Conservation (phyloP, 441 rosid species). For the Croton laevigatus region DNA sequence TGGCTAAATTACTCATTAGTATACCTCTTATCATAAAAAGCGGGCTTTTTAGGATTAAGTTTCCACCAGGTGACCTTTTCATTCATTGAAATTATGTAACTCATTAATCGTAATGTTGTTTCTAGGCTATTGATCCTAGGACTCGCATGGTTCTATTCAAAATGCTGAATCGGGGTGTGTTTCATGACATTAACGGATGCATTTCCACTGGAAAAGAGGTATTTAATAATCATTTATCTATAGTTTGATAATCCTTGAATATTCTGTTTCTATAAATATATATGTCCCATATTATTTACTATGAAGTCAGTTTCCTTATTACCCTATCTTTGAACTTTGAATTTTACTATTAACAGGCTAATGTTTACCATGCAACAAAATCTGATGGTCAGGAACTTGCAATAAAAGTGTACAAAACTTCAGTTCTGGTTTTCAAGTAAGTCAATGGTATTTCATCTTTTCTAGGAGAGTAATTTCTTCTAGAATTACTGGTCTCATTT, state of each 20-base stretch:
- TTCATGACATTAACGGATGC: constrained; percentile 83
- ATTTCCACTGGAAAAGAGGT: constrained; percentile 98
- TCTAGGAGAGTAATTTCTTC: background rate
- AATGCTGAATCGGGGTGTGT: constrained; percentile 83
- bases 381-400: constrained; percentile 84
- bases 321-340: constrained; percentile 12
- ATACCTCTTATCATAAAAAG: background rate
- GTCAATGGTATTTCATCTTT: constrained; percentile 15
- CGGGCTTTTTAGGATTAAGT: background rate
- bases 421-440: constrained; percentile 86
- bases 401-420: constrained; percentile 91
- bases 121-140: constrained; percentile 84
- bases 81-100: background rate
- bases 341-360: constrained; percentile 52
- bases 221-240: constrained; percentile 7
- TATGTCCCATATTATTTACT: background rate
- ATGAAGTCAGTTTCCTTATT: background rate
- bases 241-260: background rate
- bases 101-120: constrained; percentile 19
- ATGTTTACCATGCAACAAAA: constrained; percentile 96
- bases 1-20: background rate
- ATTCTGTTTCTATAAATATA: background rate
- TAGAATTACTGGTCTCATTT: background rate
- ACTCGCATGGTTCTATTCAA: constrained; percentile 93
- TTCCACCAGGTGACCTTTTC: background rate